A percentile compares a stretch with the other conserved stretches of the same genome.
Evolutionary conservation across 805 yeast species (phyloP).

Genomic region (Cyberlindnera euphorbiiphila): DNA sequence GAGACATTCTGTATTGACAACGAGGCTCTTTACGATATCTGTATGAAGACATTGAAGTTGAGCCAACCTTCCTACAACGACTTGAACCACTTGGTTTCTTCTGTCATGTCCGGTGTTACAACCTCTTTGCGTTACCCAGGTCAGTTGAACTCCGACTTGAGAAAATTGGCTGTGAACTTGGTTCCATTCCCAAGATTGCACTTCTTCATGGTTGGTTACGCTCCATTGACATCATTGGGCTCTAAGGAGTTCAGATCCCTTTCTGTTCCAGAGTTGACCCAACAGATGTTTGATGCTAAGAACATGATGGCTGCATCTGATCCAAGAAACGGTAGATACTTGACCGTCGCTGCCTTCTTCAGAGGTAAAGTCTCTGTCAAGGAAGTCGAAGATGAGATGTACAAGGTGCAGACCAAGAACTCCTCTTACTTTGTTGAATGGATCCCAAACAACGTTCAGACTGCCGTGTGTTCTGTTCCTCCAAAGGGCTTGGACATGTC

Average conservation of each 20-base stretch:
- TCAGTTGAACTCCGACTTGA: constrained; percentile 92
- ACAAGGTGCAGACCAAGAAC: constrained; percentile 89
- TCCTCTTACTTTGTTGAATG: constrained; percentile 97
- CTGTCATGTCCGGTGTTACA: constrained; percentile 96
- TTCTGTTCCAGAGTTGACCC: constrained; percentile 91
- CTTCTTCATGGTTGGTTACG: constrained; percentile 97
- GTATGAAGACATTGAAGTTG: constrained; percentile 90
- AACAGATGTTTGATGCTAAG: constrained; percentile 96
- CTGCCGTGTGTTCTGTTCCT: constrained; percentile 96
- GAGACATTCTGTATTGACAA: constrained; percentile 99
- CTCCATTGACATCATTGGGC: constrained; percentile 88
- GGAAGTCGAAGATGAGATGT: constrained; percentile 95
- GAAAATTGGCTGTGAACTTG: constrained; percentile 97
- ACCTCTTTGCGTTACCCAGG: constrained; percentile 98
- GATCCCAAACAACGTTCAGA: constrained; percentile 99
- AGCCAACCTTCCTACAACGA: constrained; percentile 85
- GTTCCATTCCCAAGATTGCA: constrained; percentile 99
- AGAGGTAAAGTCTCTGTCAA: constrained; percentile 98
- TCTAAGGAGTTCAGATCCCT: constrained; percentile 95
- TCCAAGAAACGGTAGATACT: constrained; percentile 94
- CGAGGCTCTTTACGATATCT: constrained; percentile 98
- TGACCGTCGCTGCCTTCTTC: constrained; percentile 96
- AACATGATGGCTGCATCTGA: constrained; percentile 99
- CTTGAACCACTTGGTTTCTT: constrained; percentile 90
- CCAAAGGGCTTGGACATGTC: constrained; percentile 90